Evolutionary conservation across 1,284 basidiomycete species (phyloP), one percentile per base, ranked within the genome.

Genomic region (Malassezia sp.): DNA sequence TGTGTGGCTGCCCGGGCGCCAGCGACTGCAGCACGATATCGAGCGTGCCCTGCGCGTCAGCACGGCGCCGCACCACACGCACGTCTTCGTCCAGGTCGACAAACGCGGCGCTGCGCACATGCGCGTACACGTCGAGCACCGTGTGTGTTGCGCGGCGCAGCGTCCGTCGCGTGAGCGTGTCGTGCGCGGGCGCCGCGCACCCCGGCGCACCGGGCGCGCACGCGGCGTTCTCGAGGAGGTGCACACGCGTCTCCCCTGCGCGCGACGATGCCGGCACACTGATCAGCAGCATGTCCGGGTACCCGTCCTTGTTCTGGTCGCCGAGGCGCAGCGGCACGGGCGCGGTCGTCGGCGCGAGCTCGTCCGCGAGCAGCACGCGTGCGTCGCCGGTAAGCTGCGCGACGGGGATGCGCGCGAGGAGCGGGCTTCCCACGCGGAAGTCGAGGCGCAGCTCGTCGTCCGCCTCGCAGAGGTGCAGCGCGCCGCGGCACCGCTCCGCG

Each of bases 1-100:
- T 37, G 22, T 44, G 50, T 20, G 50, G 37, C 14, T 49, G 48
- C 0, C 21, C 22, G 4, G 49, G 43, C 4, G 50, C 46, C 2
- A 42, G 49, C 29, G 90, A 75, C 64, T 95, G 89, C 0, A 97
- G 76, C 70, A 95, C 74, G 30, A 99, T 79, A 71, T 99, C 93
- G 18, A 97, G 75, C 1, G 88, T 85, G 0, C 91, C 89, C n/a
- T n/a, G n/a, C n/a, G n/a, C n/a, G n/a, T n/a, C n/a, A n/a, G n/a
- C n/a, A n/a, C n/a, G n/a, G n/a, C n/a, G n/a, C n/a, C n/a, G n/a
- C n/a, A n/a, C n/a, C n/a, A n/a, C n/a, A n/a, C n/a, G n/a, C n/a
- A n/a, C n/a, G 71, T 99, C 91, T 67, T 96, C 93, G 65, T 95
- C 91, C 65, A 96, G 75, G 71, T 99, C 93, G 45, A 97, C 62